Evolutionary conservation across 1,284 basidiomycete species (phyloP).

Genomic region (Melampsora americana): DNA sequence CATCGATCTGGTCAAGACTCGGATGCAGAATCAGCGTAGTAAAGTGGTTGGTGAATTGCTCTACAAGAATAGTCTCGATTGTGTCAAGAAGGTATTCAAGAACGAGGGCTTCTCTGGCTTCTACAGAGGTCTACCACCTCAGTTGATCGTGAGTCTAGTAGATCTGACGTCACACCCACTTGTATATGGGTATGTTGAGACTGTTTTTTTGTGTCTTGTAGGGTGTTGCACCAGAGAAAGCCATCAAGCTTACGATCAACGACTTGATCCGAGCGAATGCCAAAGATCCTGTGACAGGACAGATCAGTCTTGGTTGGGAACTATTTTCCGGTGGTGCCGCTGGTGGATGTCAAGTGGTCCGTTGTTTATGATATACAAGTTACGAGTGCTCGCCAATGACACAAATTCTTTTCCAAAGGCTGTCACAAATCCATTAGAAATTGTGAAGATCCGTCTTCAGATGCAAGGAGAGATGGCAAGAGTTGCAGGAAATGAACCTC

Average conservation of each 20-base stretch:
- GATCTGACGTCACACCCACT: not conserved
- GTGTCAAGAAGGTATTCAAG: conserved; percentile 84
- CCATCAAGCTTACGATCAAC: conserved; percentile 91
- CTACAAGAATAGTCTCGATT: conserved; percentile 92
- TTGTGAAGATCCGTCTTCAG: conserved; percentile 88
- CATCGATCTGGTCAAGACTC: conserved; percentile 79
- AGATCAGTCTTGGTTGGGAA: conserved; percentile 82
- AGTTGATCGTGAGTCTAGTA: conserved; percentile 70
- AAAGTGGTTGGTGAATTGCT: conserved; percentile 89
- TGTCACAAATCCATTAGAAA: conserved; percentile 89
- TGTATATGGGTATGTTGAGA: not conserved
- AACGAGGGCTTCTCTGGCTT: conserved; percentile 91
- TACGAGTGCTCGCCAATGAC: not conserved
- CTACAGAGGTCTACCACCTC: conserved; percentile 91
- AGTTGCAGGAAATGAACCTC: conserved; percentile 67
- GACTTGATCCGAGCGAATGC: conserved; percentile 78
- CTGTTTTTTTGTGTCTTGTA: conserved; percentile 52
- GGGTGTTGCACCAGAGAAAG: conserved; percentile 98
- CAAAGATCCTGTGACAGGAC: conserved; percentile 89
- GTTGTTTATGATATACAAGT: conserved; percentile 54
- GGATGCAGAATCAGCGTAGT: conserved; percentile 96
- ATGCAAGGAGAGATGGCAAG: conserved; percentile 92
- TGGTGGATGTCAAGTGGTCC: conserved; percentile 93
- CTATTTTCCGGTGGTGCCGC: conserved; percentile 85
- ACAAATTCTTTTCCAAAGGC: conserved; percentile 59